Evolutionary conservation across 805 yeast genomes (phyloP), one percentile per base, ranked within the genome.

Genomic region (Kregervanrija pseudodelftensis): DNA sequence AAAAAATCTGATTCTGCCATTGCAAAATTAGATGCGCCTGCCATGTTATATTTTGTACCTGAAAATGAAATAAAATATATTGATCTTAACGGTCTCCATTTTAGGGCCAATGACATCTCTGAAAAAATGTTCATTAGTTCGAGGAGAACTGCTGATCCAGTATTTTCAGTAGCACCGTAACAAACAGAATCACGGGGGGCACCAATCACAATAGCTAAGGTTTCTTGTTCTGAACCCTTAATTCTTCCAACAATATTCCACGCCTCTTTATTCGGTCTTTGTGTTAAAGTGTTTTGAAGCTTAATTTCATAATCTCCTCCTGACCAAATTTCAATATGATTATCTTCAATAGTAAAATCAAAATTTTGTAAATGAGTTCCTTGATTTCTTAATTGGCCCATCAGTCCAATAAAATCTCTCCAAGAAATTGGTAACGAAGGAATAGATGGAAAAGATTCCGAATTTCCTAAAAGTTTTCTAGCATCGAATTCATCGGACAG

Each of bases 61-160:
- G 90, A 95, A 68, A 85, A 88, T 0, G 95, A 85, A 0, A 79
- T 78, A 65, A 90, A 89, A 56, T 82, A 82, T 11, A 90, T 80
- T 3, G 90, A 73, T 60, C 98, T 74, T 35, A 88, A 62, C 0
- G 98, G 97, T 39, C 70, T 68, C 97, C 97, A 90, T 48, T 80
- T 78, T 53, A 73, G 74, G 33, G 79, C 69, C 42, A 77, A 70
- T 47, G 76, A 80, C 61, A 89, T 66, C 28, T 77, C 70, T 15
- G 86, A 78, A 43, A 89, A 77, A 0, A 85, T 60, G 45, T 83
- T 77, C 9, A 85, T 77, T 46, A 90, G 63, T 50, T 90, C 91
- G 16, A 90, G 62, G 44, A 90, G 57, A 1, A 83, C 67, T 0
- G 82, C 79, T 1, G 93, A 80, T 1, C 95, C 95, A 3, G 95